Evolutionary conservation across 306 rosid genomes (phyloP), one percentile per base, ranked within the genome.

Genomic region (Cucumis hystrix): DNA sequence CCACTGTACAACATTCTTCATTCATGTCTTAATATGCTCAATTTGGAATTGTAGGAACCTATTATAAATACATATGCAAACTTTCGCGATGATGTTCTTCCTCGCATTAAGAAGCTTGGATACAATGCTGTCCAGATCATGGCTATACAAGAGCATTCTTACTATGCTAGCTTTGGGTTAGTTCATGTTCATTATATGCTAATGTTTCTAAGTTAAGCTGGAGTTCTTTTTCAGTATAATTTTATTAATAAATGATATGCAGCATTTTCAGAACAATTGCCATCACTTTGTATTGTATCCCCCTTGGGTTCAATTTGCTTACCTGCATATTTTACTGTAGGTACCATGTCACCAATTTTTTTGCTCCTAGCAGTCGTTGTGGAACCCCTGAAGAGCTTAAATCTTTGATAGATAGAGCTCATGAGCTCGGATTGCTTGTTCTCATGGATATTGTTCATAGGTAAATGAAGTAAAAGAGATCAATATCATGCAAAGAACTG

Each of bases 381-480:
- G 99, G 99, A 80, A 89, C 92, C 79, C 99, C 99, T 37, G 99
- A 96, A 28, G 99, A 96, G 12, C 90, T 96, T 9, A 96, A 92
- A 88, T 96, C 99, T 40, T 85, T 96, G 40, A 87, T 96, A 74
- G 99, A 96, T 80, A 91, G 68, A 86, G 98, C 99, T 81, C 99
- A 96, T 76, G 98, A 92, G 86, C 90, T 96, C 61, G 99, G 93
- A 75, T 79, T 96, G 67, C 91, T 92, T 82, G 99, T 96, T 83
- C 92, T 96, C 87, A 96, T 96, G 99, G 99, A 96, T 88, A 91
- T 96, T 61, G 99, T 96, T 82, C 99, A 96, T 80, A 96, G 99
- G 99, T 96, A 86, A 63, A 13, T 17, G 25, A n/a, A n/a, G 59
- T 6, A 33, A 75, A 56, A 43, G 45, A 30, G 39, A 17, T 35